Evolutionary conservation across 2,329 filamentous ascomycete genomes (phyloP).

Genomic region (Aspergillus sp.): DNA sequence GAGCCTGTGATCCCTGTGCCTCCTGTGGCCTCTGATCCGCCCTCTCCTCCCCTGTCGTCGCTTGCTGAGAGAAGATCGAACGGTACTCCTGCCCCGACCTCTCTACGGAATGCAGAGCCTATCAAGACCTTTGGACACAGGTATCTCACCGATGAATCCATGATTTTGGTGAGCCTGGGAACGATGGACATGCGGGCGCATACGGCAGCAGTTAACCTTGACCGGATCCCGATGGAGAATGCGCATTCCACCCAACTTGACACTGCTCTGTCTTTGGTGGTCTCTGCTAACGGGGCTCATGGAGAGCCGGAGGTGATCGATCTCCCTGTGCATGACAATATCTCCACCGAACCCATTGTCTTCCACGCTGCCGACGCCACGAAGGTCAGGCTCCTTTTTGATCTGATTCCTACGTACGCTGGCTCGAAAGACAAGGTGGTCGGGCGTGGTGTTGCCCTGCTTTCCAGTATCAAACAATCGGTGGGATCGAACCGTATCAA

Average conservation of each 20-base stretch:
- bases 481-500: slow-evolving; percentile 86
- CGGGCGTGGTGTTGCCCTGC: slow-evolving; percentile 81
- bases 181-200: slow-evolving; percentile 91
- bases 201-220: slow-evolving; percentile 77
- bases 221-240: slow-evolving; percentile 81
- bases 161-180: slow-evolving; percentile 89
- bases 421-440: slow-evolving; percentile 78
- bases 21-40: slow-evolving; percentile 33
- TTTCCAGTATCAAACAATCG: slow-evolving; percentile 81
- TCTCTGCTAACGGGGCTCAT: slow-evolving; percentile 79
- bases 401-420: slow-evolving; percentile 93
- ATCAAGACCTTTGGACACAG: slow-evolving; percentile 96
- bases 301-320: slow-evolving; percentile 90
- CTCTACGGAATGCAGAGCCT: slow-evolving; percentile 61
- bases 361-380: slow-evolving; percentile 77
- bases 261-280: slow-evolving; percentile 86
- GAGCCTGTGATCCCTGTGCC: slow-evolving; percentile 37
- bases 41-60: slow-evolving; percentile 42
- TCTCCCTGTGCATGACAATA: slow-evolving; percentile 88
- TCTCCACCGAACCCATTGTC: slow-evolving; percentile 87
- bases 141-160: slow-evolving; percentile 83
- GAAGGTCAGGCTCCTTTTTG: slow-evolving; percentile 88
- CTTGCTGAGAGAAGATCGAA: slow-evolving; percentile 48
- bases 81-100: slow-evolving; percentile 41
- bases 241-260: slow-evolving; percentile 93